Conservation (phyloP, 148 eudicot genomes). For the Heliosperma pusillum region DNA sequence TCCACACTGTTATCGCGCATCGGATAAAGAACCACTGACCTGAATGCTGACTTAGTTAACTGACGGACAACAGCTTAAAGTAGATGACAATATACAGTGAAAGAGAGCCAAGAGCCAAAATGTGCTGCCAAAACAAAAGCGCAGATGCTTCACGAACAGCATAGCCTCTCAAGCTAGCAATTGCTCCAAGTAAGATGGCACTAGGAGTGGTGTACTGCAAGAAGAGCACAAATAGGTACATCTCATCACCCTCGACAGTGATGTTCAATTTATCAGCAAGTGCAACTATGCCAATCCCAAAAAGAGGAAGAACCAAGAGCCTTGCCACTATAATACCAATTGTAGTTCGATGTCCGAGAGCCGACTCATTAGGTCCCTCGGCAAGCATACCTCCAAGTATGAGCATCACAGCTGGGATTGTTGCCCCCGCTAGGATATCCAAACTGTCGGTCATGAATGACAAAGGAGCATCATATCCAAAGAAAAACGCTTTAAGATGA, state of each 20-base stretch:
- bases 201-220: conserved; percentile 69
- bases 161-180: conserved; percentile 65
- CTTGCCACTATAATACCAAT: conserved; percentile 54
- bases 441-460: conserved; percentile 57
- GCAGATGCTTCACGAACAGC: conserved; percentile 66
- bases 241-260: conserved; percentile 44
- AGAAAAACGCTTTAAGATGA: conserved; percentile 42
- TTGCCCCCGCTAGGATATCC: conserved; percentile 58
- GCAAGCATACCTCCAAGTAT: conserved; percentile 69
- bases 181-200: conserved; percentile 68
- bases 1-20: background rate
- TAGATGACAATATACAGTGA: conserved; percentile 52
- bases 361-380: conserved; percentile 58
- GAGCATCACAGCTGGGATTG: conserved; percentile 74
- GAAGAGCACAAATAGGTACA: conserved; percentile 57
- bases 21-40: background rate
- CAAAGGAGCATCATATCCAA: conserved; percentile 52
- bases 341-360: conserved; percentile 49
- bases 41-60: conserved; percentile 15
- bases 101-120: conserved; percentile 54
- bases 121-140: conserved; percentile 68
- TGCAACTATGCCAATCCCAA: conserved; percentile 48
- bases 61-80: conserved; percentile 40
- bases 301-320: conserved; percentile 51
- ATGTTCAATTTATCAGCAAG: conserved; percentile 50